Conservation (phyloP, 495 filamentous ascomycete genomes). For the Penicilliopsis zonata region DNA sequence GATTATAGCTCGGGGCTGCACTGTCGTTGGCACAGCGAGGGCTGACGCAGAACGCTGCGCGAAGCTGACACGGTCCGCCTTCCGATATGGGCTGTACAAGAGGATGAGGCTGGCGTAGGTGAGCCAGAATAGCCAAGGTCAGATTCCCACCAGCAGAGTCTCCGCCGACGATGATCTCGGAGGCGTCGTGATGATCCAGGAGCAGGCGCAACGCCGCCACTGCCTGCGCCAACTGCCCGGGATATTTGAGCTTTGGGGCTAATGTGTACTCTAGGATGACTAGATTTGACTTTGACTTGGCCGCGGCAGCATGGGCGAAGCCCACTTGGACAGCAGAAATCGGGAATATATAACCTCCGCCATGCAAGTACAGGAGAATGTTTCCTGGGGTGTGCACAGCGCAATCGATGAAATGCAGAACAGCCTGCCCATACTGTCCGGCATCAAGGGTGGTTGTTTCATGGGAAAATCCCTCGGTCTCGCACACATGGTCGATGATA, state of each 20-base stretch:
- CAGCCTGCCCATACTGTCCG: background rate
- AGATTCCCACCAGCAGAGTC: slow-evolving; percentile 44
- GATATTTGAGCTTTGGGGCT: slow-evolving; percentile 31
- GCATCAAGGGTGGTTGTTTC: background rate
- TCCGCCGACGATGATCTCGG: slow-evolving; percentile 29
- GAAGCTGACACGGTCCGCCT: slow-evolving; percentile 6
- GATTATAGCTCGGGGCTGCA: slow-evolving; percentile 10
- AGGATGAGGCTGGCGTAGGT: slow-evolving; percentile 34
- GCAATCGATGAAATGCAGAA: background rate
- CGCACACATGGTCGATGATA: background rate
- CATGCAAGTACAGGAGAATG: background rate
- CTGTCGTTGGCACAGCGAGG: slow-evolving; percentile 31
- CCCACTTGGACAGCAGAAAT: slow-evolving; percentile 2
- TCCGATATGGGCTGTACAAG: slow-evolving; percentile 6
- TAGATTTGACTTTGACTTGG: slow-evolving; percentile 12
- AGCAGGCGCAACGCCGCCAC: slow-evolving; percentile 24
- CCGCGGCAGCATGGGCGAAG: slow-evolving; percentile 5
- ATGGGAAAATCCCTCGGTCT: background rate
- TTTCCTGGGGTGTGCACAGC: background rate
- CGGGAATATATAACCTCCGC: slow-evolving; percentile 13
- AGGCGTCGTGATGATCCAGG: slow-evolving; percentile 16
- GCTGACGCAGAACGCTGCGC: slow-evolving; percentile 28
- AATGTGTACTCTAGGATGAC: slow-evolving; percentile 32
- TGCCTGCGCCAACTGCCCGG: slow-evolving; percentile 35
- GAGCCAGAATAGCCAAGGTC: slow-evolving; percentile 27